Base-by-base conservation (phyloP, 2,329 filamentous ascomycete genomes). In the Aquanectria penicillioides region DNA sequence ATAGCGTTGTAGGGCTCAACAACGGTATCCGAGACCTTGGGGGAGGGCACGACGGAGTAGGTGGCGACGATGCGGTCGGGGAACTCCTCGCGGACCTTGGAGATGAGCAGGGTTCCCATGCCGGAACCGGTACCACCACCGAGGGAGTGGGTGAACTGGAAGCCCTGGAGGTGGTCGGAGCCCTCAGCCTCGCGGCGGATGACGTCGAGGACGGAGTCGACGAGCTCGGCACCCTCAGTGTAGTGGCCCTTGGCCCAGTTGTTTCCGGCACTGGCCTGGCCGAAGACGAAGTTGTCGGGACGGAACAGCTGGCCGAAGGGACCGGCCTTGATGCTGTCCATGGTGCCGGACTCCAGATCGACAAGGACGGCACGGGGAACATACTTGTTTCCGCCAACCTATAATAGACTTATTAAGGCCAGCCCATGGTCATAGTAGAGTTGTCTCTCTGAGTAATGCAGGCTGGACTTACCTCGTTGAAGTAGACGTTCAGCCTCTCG, bases 191-290 rank as follows among this genome's bases (percentile, higher is more conserved):
- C 95, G 75, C 95, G 94, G 78, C 95, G 95, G 77, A 99, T 94
- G 69, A 99, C 95, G 79, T 98, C 95, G 72, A 99, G 89, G 71
- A 99, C 95, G 77, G 97, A 87, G 85, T 99, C 95, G 71, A 98
- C 95, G 66, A 98, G 89, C 85, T 99, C 95, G 72, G 95, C 95
- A 88, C 95, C 95, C 86, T 98, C 95, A 68, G 95, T 98, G 89
- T 99, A 99, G 81, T 99, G 95, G 83, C 95, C 95, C 90, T 98
- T 98, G 81, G 95, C 95, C 95, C 95, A 98, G 89, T 98, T 98
- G 92, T 98, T 99, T 84, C 95, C 95, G 80, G 95, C 95, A 87
- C 94, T 94, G 74, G 94, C 98, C 86, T 98, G 94, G 73, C 95
- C 95, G 81, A 98, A 98, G 78, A 98, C 93, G 83, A 98, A 98